phyloP scores from a whole-genome alignment of 345 rosid genomes.

The Eucalyptus curtisii region DNA sequence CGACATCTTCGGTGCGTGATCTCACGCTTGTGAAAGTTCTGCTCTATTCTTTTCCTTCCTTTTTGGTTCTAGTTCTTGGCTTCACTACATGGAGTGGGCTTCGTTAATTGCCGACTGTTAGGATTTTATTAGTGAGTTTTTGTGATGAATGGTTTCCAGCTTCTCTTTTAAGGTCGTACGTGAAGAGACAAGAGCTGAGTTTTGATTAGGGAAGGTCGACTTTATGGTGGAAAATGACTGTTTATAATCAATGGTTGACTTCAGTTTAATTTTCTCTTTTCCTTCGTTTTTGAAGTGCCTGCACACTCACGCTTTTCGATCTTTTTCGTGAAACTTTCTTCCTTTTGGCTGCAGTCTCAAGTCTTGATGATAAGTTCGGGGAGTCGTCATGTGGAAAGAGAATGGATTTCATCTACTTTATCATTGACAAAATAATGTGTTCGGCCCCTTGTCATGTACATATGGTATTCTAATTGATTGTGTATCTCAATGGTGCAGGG shows the following conservation, averaged over 20 bases:
- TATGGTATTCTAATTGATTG: not conserved
- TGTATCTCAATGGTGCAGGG: slow-evolving; percentile 22
- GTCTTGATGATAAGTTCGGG: not conserved
- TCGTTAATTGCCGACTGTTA: not conserved
- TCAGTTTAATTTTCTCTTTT: not conserved
- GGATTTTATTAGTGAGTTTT: not conserved
- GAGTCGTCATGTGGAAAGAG: not conserved
- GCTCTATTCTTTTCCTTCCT: not conserved
- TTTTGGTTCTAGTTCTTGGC: not conserved
- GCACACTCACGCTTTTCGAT: not conserved
- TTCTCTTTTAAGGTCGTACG: not conserved
- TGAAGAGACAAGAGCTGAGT: not conserved
- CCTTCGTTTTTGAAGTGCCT: not conserved
- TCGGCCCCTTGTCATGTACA: not conserved
- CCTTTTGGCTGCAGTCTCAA: not conserved
- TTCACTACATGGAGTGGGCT: not conserved
- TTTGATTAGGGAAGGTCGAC: not conserved
- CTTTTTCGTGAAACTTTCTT: not conserved
- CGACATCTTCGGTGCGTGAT: slow-evolving; percentile 35
- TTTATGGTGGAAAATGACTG: not conserved
- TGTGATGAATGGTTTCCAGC: not conserved
- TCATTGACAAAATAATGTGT: not conserved
- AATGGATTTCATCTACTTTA: not conserved
- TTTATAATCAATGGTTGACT: not conserved
- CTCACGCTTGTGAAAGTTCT: not conserved